A percentile compares a stretch with the other conserved stretches of the same genome.
phyloP scores from a whole-genome alignment of 2,329 filamentous ascomycete genomes.

The Fusarium poae region DNA sequence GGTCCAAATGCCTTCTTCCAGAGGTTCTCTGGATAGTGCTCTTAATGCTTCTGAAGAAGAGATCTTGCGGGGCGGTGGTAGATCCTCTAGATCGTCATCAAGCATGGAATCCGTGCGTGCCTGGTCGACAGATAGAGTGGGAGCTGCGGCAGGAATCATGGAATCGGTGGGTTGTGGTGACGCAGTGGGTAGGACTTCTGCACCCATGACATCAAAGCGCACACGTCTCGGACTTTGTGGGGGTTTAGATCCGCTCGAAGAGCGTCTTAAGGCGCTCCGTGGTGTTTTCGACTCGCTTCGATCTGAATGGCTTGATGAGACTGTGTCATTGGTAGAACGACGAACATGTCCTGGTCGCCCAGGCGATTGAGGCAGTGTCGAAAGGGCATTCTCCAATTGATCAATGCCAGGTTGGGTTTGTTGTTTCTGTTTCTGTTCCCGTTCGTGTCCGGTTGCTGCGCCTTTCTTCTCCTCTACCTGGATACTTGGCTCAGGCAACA shows the following conservation, averaged over 20 bases:
- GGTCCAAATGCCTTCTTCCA: constrained; percentile 66
- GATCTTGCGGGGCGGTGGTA: constrained; percentile 64
- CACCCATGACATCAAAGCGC: constrained; percentile 71
- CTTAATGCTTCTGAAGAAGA: constrained; percentile 68
- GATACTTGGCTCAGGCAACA: constrained; percentile 48
- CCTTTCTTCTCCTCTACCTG: constrained; percentile 43
- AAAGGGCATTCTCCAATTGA: constrained; percentile 33
- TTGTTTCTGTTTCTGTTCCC: constrained; percentile 13
- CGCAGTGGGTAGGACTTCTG: constrained; percentile 70
- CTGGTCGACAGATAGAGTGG: constrained; percentile 46
- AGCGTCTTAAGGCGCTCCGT: constrained; percentile 70
- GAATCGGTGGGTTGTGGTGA: constrained; percentile 62
- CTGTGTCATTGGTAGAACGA: constrained; percentile 61
- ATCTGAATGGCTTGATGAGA: constrained; percentile 66
- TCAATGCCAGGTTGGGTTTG: constrained; percentile 9
- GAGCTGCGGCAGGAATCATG: constrained; percentile 48
- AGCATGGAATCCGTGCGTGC: constrained; percentile 52
- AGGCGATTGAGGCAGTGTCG: constrained; percentile 40
- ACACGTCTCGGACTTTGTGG: constrained; percentile 70
- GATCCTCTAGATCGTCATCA: constrained; percentile 57
- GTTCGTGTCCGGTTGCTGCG: constrained; percentile 45
- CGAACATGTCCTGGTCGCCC: constrained; percentile 55
- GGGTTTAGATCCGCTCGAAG: constrained; percentile 65
- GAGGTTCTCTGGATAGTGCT: constrained; percentile 63
- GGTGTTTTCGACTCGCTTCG: constrained; percentile 63